Evolutionary conservation across 805 yeast species (phyloP), one percentile per base, ranked within the genome.

Genomic region (Starmerella floris): DNA sequence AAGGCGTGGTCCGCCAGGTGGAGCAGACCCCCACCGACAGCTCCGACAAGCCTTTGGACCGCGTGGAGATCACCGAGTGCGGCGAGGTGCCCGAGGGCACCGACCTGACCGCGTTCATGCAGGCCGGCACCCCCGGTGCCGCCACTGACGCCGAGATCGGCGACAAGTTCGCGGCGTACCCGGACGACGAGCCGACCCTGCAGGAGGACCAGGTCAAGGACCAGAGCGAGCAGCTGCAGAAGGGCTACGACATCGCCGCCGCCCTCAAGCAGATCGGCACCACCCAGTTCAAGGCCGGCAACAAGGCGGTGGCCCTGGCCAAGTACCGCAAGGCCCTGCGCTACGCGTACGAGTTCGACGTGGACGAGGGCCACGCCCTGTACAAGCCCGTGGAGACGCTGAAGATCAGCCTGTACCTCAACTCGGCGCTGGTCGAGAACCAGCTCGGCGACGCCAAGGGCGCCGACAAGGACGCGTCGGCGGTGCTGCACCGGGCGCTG

Each of bases 181-280:
- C 87, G 42, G 79, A 72, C 26, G 94, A 82, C 57, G 91, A 87
- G 59, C 74, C 74, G 43, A 66, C 65, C 37, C 71, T 83, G 39
- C 78, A 80, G 55, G 66, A 49, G n/a, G 53, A 69, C 17, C 32
- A 15, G 9, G 35, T 40, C 10, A 62, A 73, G 23, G 76, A 83
- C n/a, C 74, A 72, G 35, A 65, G 77, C 9, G 47, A 39, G 38
- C 42, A 40, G 35, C 37, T 51, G 20, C 23, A 32, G 33, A 30
- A 32, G 10, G 94, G 83, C 3, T 66, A 81, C 49, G 65, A 66
- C 27, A 91, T 84, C 2, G 75, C 79, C 28, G 67, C 66, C 32
- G 62, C 66, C 25, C 70, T 85, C 53, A 87, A 87, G 61, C 77
- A 70, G 11, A 72, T 83, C 50, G 96, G 94, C 38, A 82, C 94